A percentile compares a stretch with the other conserved stretches of the same genome.
Evolutionary conservation across 345 rosid genomes (phyloP).

Genomic region (Populus simonii): DNA sequence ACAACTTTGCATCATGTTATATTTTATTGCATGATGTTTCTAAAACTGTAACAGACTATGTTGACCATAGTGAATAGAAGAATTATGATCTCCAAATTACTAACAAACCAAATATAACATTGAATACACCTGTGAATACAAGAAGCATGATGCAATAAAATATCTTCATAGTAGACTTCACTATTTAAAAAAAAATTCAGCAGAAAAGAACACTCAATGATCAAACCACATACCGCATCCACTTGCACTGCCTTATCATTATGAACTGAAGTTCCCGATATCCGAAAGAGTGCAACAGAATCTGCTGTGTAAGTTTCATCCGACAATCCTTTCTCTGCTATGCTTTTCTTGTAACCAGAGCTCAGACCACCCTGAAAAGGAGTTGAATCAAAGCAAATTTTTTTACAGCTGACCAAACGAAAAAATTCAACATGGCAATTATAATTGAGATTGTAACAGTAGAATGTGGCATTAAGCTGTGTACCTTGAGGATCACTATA

Average conservation of each 20-base stretch:
- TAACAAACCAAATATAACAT: not conserved
- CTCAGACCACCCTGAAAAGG: constrained; percentile 81
- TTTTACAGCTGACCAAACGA: constrained; percentile 8
- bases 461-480: not conserved
- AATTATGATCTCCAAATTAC: not conserved
- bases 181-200: not conserved
- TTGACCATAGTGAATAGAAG: too few relatives aligned
- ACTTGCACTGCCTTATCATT: constrained; percentile 79
- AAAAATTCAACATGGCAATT: constrained; percentile 9
- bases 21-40: too few relatives aligned
- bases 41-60: too few relatives aligned
- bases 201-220: constrained; percentile 14
- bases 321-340: constrained; percentile 57
- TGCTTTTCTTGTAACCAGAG: constrained; percentile 71
- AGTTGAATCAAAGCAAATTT: constrained; percentile 21
- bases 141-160: not conserved
- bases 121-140: not conserved
- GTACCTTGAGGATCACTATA: constrained; percentile 90
- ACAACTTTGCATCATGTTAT: too few relatives aligned
- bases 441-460: constrained; percentile 1
- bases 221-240: constrained; percentile 54
- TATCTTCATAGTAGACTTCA: not conserved
- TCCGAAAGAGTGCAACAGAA: constrained; percentile 69
- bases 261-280: constrained; percentile 75
- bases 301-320: constrained; percentile 77